Evolutionary conservation across 768 basidiomycete genomes (phyloP).

Genomic region (Imleria badia): DNA sequence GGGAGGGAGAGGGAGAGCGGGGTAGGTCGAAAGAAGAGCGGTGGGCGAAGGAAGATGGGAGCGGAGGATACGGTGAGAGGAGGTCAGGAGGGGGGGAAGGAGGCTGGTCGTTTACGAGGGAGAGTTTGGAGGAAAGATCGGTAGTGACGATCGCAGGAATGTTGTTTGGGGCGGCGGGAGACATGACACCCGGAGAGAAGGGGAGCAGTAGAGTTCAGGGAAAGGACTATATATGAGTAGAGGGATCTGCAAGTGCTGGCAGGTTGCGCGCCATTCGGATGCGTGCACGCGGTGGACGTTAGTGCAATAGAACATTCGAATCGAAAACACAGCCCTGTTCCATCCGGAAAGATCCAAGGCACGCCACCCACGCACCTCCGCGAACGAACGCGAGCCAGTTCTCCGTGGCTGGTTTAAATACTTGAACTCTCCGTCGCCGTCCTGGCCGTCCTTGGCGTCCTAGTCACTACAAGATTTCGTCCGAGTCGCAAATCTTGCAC

Average conservation of each 20-base stretch:
- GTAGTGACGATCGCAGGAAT: constrained; percentile 38
- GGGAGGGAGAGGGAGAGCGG: constrained; percentile 31
- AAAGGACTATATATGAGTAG: not conserved
- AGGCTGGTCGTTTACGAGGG: constrained; percentile 12
- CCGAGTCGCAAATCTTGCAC: not conserved
- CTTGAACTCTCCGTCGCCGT: not conserved
- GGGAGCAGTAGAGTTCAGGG: not conserved
- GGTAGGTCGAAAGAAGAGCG: constrained; percentile 32
- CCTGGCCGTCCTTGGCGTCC: not conserved
- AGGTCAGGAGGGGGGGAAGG: constrained; percentile 6
- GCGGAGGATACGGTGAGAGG: constrained; percentile 22
- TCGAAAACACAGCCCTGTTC: constrained; percentile 33
- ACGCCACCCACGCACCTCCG: constrained; percentile 8
- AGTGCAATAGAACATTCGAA: constrained; percentile 23
- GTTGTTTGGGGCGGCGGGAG: constrained; percentile 18
- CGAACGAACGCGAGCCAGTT: not conserved
- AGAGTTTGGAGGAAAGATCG: constrained; percentile 33
- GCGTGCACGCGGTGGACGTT: not conserved
- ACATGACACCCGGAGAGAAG: constrained; percentile 13
- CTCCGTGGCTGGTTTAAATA: not conserved
- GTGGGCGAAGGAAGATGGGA: not conserved
- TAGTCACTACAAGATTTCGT: no score
- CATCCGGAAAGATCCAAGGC: constrained; percentile 11
- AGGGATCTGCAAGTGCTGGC: no score
- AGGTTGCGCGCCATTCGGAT: not conserved